phyloP scores from a whole-genome alignment of 495 filamentous ascomycete genomes.

The Monascus purpureus region DNA sequence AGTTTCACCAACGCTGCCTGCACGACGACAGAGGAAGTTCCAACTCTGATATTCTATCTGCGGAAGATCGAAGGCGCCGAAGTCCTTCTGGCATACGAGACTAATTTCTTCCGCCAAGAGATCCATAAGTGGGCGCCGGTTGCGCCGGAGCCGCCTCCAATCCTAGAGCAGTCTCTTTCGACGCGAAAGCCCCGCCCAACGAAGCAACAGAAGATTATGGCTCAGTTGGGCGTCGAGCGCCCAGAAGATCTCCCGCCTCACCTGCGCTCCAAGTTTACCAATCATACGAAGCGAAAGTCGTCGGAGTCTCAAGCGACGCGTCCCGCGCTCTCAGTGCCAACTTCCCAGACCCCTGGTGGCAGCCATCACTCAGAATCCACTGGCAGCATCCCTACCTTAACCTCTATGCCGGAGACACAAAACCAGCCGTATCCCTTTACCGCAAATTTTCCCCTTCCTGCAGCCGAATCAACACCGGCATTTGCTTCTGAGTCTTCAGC shows the following conservation, averaged over 20 bases:
- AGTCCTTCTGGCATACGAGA: constrained; percentile 81
- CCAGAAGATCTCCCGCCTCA: constrained; percentile 78
- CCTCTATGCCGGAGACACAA: constrained; percentile 19
- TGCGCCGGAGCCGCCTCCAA: constrained; percentile 66
- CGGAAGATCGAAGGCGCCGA: constrained; percentile 98
- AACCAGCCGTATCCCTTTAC: constrained; percentile 26
- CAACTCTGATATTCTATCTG: constrained; percentile 89
- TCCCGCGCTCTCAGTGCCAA: constrained; percentile 15
- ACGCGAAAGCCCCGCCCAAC: constrained; percentile 97
- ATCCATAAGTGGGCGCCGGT: constrained; percentile 94
- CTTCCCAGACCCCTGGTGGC: constrained; percentile 13
- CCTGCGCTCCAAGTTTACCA: constrained; percentile 60
- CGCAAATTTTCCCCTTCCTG: constrained; percentile 25
- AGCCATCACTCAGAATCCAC: constrained; percentile 8
- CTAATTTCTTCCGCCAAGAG: constrained; percentile 93
- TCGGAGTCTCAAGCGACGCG: constrained; percentile 16
- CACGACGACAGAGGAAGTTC: constrained; percentile 70
- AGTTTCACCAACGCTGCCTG: constrained; percentile 67
- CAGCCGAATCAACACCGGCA: constrained; percentile 23
- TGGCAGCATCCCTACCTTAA: constrained; percentile 21
- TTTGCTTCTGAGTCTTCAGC: constrained; percentile 27
- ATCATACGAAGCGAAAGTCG: constrained; percentile 34
- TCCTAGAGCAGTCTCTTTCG: constrained; percentile 70
- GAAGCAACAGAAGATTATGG: constrained; percentile 93
- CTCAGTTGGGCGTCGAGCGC: constrained; percentile 67